phyloP scores from a whole-genome alignment of 2,329 filamentous ascomycete species.

The Thielaviopsis cerberus region DNA sequence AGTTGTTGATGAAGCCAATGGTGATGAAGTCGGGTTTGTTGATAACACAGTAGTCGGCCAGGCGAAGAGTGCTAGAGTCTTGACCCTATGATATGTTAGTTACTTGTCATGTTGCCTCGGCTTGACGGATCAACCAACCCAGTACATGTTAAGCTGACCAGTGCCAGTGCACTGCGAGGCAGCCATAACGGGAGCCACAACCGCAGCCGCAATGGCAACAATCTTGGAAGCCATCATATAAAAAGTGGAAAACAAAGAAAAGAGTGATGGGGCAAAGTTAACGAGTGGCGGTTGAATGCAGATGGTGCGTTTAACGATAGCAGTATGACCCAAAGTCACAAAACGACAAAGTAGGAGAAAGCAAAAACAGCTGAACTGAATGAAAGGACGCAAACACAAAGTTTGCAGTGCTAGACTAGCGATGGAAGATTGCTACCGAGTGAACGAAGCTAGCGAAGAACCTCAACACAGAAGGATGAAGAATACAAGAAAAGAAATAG shows the following conservation, averaged over 20 bases:
- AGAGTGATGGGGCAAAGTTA: not conserved
- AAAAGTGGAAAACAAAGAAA: not conserved
- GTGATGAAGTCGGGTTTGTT: constrained; percentile 22
- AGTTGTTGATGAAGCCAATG: constrained; percentile 21
- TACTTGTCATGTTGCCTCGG: not conserved
- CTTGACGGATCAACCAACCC: constrained; percentile 16
- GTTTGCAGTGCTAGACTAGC: constrained; percentile 12
- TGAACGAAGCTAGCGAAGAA: not conserved
- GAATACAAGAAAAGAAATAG: constrained; percentile 2
- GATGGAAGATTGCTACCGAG: not conserved
- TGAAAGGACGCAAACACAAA: constrained; percentile 16
- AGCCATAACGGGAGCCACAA: constrained; percentile 15
- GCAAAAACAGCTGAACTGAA: constrained; percentile 1
- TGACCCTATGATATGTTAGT: constrained; percentile 19
- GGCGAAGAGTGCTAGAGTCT: constrained; percentile 15
- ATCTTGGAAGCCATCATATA: constrained; percentile 7
- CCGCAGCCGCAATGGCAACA: constrained; percentile 11
- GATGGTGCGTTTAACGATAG: not conserved
- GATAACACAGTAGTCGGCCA: constrained; percentile 20
- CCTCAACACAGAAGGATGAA: constrained; percentile 2
- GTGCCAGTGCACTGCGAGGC: constrained; percentile 13
- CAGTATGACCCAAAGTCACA: not conserved
- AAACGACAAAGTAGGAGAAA: not conserved
- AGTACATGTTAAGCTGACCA: constrained; percentile 24
- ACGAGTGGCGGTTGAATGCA: not conserved